Percentiles rank a stretch among this genome's conserved stretches.
These are phyloP conservation scores for Bruguiera hainesii DNA, from an alignment of 441 rosid genomes.

Conservation along the genomic window DNA sequence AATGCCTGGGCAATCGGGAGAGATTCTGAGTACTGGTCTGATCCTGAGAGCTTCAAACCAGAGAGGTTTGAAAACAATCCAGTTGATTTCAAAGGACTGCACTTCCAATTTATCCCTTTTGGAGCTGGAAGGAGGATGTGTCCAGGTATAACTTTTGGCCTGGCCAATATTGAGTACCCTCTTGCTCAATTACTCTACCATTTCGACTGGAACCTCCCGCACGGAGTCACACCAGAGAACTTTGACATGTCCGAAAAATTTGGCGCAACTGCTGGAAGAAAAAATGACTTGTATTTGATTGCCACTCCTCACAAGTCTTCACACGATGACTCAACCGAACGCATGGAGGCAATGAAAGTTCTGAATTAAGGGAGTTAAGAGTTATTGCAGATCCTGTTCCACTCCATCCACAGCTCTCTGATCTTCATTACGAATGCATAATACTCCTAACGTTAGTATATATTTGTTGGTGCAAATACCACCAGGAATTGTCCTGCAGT, in stretches of 20 bases:
- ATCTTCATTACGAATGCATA: background rate
- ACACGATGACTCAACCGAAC: background rate
- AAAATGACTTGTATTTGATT: constrained; percentile 48
- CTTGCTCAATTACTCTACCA: constrained; percentile 46
- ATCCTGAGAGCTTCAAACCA: constrained; percentile 35
- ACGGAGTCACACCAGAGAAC: constrained; percentile 39
- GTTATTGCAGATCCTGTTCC: background rate
- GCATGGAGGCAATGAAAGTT: background rate
- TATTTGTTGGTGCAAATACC: no score
- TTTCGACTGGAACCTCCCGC: constrained; percentile 45
- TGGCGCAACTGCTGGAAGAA: constrained; percentile 61
- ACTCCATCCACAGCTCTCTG: background rate
- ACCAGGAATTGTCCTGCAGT: no score
- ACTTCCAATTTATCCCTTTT: constrained; percentile 50
- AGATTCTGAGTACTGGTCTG: constrained; percentile 40
- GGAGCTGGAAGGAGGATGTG: constrained; percentile 60
- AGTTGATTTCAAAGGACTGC: constrained; percentile 45
- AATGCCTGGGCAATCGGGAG: constrained; percentile 59
- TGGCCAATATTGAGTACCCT: constrained; percentile 46
- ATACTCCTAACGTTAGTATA: background rate
- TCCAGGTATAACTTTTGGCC: constrained; percentile 53
- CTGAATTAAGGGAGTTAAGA: background rate
- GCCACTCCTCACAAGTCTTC: constrained; percentile 32
- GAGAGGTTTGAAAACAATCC: constrained; percentile 33
- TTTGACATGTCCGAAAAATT: constrained; percentile 66